These are phyloP conservation scores for Nannizziopsis arthrosporioides DNA, from an alignment of 2,329 filamentous ascomycete species.

Conservation along the genomic window DNA sequence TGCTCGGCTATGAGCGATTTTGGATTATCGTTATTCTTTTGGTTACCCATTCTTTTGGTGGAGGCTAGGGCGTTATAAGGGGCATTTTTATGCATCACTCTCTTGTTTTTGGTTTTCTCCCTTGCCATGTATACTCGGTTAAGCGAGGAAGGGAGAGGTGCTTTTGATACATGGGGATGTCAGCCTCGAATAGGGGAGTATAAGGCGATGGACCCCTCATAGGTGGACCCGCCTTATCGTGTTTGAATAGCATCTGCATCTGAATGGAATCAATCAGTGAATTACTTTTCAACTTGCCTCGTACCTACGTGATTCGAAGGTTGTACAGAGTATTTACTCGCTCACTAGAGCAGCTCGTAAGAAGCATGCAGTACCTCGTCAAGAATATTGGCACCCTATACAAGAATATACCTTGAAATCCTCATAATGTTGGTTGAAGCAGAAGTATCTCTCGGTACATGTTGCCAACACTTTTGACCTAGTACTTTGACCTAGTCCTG, in stretches of 20 bases:
- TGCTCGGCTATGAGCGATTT: neutral
- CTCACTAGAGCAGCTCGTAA: no score
- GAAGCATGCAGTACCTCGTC: no score
- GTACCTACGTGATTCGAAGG: neutral
- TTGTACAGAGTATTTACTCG: no score
- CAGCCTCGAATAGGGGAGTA: slow-evolving; percentile 10
- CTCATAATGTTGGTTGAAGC: no score
- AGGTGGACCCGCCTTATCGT: slow-evolving; percentile 8
- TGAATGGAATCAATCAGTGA: neutral
- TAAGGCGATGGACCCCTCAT: slow-evolving; percentile 3
- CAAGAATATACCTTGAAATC: no score
- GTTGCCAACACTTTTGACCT: no score
- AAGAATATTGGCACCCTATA: no score
- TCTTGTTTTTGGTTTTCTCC: slow-evolving; percentile 8
- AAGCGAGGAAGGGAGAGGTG: neutral
- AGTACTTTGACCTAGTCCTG: no score
- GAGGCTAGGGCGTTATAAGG: slow-evolving; percentile 10
- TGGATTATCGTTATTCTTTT: neutral
- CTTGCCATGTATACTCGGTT: slow-evolving; percentile 6
- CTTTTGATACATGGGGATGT: slow-evolving; percentile 7
- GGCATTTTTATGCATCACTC: slow-evolving; percentile 4
- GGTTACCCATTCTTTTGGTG: slow-evolving; percentile 21
- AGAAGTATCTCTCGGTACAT: no score
- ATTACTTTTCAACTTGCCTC: neutral
- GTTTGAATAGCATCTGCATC: slow-evolving; percentile 11